Evolutionary conservation across 148 eudicot species (phyloP).

Genomic region (Amaranthus hypochondriacus): DNA sequence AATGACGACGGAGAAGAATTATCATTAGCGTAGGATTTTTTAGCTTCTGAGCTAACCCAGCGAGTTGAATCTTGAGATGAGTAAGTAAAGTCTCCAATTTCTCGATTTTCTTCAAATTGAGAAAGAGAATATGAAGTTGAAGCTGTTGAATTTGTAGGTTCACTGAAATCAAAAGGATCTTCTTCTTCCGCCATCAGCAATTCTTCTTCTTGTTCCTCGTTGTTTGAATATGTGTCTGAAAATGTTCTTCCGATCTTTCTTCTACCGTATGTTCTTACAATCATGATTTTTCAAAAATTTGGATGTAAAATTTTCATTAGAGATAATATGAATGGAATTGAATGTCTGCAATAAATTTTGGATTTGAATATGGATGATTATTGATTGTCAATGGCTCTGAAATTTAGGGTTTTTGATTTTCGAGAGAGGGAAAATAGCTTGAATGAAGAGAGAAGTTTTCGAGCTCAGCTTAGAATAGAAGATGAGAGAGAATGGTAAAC

Average conservation of each 20-base stretch:
- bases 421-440: constrained; percentile 4
- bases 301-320: neutral
- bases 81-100: constrained; percentile 41
- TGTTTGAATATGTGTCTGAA: constrained; percentile 34
- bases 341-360: neutral
- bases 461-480: constrained; percentile 13
- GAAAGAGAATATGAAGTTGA: constrained; percentile 4
- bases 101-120: constrained; percentile 35
- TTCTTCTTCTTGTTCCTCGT: constrained; percentile 40
- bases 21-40: neutral
- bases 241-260: constrained; percentile 40
- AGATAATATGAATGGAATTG: neutral
- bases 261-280: constrained; percentile 74
- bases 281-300: constrained; percentile 34
- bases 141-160: constrained; percentile 9
- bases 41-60: constrained; percentile 38
- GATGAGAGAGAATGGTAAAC: constrained; percentile 4
- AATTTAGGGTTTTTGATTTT: neutral
- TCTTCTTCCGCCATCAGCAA: constrained; percentile 13
- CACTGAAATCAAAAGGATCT: constrained; percentile 35
- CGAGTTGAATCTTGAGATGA: constrained; percentile 63
- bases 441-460: constrained; percentile 23
- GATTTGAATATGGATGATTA: neutral
- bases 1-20: constrained; percentile 27
- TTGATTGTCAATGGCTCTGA: constrained; percentile 11